Percentiles rank a stretch among this genome's conserved stretches.
These are phyloP conservation scores for Sugiyamaella smithiae DNA, from an alignment of 805 yeast species.

Conservation along the genomic window DNA sequence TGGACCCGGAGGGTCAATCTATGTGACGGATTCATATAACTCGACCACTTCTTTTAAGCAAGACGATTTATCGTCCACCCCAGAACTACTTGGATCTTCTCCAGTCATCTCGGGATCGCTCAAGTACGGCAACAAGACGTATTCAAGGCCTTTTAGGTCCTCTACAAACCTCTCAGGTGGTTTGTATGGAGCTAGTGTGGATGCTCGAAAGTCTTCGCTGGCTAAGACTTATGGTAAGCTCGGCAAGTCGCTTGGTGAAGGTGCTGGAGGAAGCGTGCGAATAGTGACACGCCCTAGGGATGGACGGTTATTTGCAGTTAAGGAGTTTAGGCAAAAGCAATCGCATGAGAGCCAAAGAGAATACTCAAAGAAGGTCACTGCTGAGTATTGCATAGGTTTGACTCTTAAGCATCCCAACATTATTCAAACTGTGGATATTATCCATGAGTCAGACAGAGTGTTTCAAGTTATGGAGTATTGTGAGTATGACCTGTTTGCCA, in stretches of 20 bases:
- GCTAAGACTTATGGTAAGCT: constrained; percentile 75
- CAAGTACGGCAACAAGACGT: constrained; percentile 5
- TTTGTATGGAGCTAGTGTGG: constrained; percentile 14
- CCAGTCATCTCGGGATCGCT: constrained; percentile 9
- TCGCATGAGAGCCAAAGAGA: constrained; percentile 75
- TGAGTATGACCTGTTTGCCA: constrained; percentile 88
- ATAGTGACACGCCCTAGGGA: constrained; percentile 67
- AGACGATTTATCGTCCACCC: not conserved
- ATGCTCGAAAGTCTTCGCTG: constrained; percentile 23
- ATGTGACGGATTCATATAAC: constrained; percentile 12
- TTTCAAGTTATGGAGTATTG: constrained; percentile 94
- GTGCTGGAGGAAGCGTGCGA: constrained; percentile 91
- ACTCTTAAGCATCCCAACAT: constrained; percentile 87
- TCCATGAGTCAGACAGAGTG: constrained; percentile 81
- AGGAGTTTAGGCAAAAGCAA: constrained; percentile 80
- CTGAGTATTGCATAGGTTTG: constrained; percentile 92
- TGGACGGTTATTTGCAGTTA: constrained; percentile 78
- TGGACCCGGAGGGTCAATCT: not conserved
- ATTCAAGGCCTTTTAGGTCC: constrained; percentile 19
- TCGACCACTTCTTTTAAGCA: not conserved
- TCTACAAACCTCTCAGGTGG: constrained; percentile 21
- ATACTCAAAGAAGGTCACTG: constrained; percentile 87
- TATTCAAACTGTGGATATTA: constrained; percentile 86
- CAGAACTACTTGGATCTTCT: constrained; percentile 2
- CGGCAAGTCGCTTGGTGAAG: constrained; percentile 88